Evolutionary conservation across 805 yeast species (phyloP).

Genomic region (Metschnikowia lachancei): DNA sequence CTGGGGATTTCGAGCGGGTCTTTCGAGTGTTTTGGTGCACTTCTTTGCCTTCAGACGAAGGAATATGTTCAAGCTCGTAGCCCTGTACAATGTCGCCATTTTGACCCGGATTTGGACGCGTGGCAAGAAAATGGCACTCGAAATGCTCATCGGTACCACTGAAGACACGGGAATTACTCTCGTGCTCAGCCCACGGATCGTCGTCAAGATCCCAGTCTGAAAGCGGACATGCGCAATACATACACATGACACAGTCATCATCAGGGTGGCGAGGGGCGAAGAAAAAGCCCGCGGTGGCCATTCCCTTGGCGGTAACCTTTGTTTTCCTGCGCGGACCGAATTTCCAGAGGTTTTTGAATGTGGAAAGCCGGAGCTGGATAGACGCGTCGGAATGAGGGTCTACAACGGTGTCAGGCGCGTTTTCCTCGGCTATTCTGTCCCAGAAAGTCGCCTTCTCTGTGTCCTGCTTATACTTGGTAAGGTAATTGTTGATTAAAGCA

Average conservation of each 20-base stretch:
- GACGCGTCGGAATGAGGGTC: constrained; percentile 17
- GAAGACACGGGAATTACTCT: constrained; percentile 20
- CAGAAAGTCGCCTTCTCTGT: constrained; percentile 15
- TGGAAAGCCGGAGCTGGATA: constrained; percentile 16
- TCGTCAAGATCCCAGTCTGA: constrained; percentile 61
- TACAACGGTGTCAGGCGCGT: constrained; percentile 7
- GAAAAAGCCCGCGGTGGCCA: constrained; percentile 48
- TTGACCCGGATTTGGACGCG: constrained; percentile 1
- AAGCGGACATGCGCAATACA: constrained; percentile 30
- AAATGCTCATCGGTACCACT: background rate
- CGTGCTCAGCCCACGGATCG: constrained; percentile 60
- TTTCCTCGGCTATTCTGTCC: constrained; percentile 7
- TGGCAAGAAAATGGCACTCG: constrained; percentile 31
- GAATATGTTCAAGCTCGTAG: constrained; percentile 4
- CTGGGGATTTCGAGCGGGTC: background rate
- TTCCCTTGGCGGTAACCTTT: constrained; percentile 14
- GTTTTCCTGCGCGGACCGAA: constrained; percentile 10
- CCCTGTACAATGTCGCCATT: background rate
- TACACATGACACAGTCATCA: constrained; percentile 36
- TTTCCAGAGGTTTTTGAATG: constrained; percentile 19
- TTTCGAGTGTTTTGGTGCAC: background rate
- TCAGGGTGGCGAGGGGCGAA: constrained; percentile 30
- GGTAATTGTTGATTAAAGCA: constrained; percentile 12
- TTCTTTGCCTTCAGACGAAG: background rate
- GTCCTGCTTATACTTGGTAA: constrained; percentile 4